Evolutionary conservation across 2,329 filamentous ascomycete genomes (phyloP).

Genomic region (Chaetomium strumarium): DNA sequence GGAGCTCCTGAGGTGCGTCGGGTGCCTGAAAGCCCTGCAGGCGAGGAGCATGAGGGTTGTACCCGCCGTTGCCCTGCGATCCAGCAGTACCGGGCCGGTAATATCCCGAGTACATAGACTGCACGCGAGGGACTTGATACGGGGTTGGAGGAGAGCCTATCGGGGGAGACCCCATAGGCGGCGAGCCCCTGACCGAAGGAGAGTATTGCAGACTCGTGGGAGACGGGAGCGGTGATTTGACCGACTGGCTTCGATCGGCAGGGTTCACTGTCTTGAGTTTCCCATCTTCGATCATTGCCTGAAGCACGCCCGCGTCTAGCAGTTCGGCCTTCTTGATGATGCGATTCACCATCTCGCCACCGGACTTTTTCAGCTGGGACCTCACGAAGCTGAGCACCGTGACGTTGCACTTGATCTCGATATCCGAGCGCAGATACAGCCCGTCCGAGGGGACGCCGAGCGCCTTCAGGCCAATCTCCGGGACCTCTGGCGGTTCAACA

Average conservation of each 20-base stretch:
- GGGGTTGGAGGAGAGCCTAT: conserved; percentile 30
- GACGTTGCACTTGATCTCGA: conserved; percentile 65
- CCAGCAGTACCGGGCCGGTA: conserved; percentile 31
- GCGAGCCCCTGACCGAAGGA: conserved; percentile 26
- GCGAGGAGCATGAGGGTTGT: conserved; percentile 19
- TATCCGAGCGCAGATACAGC: conserved; percentile 63
- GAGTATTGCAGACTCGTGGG: conserved; percentile 20
- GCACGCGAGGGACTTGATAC: conserved; percentile 38
- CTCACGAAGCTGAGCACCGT: conserved; percentile 61
- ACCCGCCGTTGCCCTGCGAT: conserved; percentile 23
- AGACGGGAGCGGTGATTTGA: conserved; percentile 22
- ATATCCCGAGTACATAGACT: conserved; percentile 28
- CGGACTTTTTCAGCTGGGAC: conserved; percentile 59
- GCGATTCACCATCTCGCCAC: conserved; percentile 60
- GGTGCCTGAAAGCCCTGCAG: conserved; percentile 23
- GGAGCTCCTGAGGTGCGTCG: conserved; percentile 35
- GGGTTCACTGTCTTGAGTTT: conserved; percentile 34
- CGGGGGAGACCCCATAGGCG: conserved; percentile 26
- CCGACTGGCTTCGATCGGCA: conserved; percentile 41
- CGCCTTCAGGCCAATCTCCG: conserved; percentile 54
- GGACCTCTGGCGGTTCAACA: conserved; percentile 53
- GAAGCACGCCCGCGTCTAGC: conserved; percentile 58
- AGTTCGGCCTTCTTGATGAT: conserved; percentile 68
- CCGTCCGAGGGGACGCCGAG: conserved; percentile 59
- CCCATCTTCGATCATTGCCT: conserved; percentile 45